phyloP scores from a whole-genome alignment of 495 filamentous ascomycete species.

The Elasticomyces elasticus region DNA sequence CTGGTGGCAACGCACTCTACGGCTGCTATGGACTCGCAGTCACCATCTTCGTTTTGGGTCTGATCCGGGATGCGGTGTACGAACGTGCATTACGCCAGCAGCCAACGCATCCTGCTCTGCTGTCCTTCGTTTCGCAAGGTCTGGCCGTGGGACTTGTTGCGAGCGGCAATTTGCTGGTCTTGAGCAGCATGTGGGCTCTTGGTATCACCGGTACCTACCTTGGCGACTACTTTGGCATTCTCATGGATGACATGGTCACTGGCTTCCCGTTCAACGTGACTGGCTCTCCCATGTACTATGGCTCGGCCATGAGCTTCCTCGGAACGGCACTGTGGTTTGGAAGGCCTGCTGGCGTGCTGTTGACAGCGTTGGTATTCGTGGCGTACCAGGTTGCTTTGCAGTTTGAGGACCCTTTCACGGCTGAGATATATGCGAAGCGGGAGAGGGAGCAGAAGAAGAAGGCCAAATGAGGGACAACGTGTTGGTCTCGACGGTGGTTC shows the following conservation, averaged over 20 bases:
- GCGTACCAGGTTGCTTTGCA: conserved; percentile 74
- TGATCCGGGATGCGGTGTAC: conserved; percentile 70
- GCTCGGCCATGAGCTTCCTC: conserved; percentile 82
- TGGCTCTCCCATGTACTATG: conserved; percentile 92
- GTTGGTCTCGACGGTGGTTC: no score
- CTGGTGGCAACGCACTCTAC: conserved; percentile 64
- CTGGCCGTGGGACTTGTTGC: conserved; percentile 60
- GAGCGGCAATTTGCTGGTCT: conserved; percentile 71
- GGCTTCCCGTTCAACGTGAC: conserved; percentile 93
- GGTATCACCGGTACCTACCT: conserved; percentile 94
- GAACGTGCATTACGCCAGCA: conserved; percentile 68
- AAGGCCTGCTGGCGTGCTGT: conserved; percentile 73
- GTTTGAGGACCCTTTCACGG: conserved; percentile 97
- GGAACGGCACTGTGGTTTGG: conserved; percentile 81
- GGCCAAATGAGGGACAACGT: conserved; percentile 29
- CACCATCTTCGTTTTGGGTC: conserved; percentile 82
- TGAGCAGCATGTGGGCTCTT: conserved; percentile 83
- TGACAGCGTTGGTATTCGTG: conserved; percentile 65
- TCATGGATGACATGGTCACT: conserved; percentile 90
- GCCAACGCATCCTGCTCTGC: conserved; percentile 58
- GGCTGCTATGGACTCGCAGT: conserved; percentile 86
- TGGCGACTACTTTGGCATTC: conserved; percentile 95
- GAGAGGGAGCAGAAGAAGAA: conserved; percentile 41
- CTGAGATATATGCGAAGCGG: conserved; percentile 86
- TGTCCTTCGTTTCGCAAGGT: conserved; percentile 39